A percentile compares a stretch with the other conserved stretches of the same genome.
phyloP scores from a whole-genome alignment of 805 yeast genomes.

The Starmerella lactis-condensi region DNA sequence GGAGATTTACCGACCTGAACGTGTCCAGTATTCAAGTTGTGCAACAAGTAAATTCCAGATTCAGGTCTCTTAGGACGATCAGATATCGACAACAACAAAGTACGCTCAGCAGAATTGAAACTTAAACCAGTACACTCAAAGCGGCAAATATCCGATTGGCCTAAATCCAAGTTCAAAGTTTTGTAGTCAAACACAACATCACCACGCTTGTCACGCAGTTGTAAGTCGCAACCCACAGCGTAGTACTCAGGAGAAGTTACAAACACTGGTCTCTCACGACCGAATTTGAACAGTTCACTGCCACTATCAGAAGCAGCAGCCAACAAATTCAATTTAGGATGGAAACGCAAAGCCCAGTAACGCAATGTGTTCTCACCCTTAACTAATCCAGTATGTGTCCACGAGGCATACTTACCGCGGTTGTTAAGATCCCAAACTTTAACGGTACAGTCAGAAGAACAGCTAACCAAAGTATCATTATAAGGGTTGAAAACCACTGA shows the following conservation, averaged over 20 bases:
- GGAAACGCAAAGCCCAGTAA: constrained; percentile 81
- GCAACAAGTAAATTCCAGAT: background rate
- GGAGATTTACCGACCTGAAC: constrained; percentile 31
- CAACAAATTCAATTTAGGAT: constrained; percentile 77
- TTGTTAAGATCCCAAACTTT: constrained; percentile 94
- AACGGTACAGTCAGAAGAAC: constrained; percentile 87
- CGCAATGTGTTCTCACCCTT: constrained; percentile 24
- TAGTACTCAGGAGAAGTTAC: constrained; percentile 42
- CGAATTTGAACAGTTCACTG: constrained; percentile 92
- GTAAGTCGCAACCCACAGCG: constrained; percentile 68
- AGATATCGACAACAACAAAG: constrained; percentile 48
- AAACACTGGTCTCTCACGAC: constrained; percentile 93
- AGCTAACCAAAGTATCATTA: constrained; percentile 80
- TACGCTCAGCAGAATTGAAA: constrained; percentile 78
- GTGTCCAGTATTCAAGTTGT: background rate
- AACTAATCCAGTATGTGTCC: constrained; percentile 53
- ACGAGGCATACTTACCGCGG: no score
- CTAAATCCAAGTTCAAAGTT: constrained; percentile 44
- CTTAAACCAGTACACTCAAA: constrained; percentile 68
- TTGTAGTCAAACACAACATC: constrained; percentile 2
- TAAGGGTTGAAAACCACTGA: constrained; percentile 83
- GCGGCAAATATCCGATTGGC: constrained; percentile 68
- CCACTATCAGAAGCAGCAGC: constrained; percentile 96
- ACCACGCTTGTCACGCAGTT: constrained; percentile 31
- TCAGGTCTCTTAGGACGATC: constrained; percentile 48